Conservation (phyloP, 2,329 filamentous ascomycete species). For the Penicillium psychrosexuale region DNA sequence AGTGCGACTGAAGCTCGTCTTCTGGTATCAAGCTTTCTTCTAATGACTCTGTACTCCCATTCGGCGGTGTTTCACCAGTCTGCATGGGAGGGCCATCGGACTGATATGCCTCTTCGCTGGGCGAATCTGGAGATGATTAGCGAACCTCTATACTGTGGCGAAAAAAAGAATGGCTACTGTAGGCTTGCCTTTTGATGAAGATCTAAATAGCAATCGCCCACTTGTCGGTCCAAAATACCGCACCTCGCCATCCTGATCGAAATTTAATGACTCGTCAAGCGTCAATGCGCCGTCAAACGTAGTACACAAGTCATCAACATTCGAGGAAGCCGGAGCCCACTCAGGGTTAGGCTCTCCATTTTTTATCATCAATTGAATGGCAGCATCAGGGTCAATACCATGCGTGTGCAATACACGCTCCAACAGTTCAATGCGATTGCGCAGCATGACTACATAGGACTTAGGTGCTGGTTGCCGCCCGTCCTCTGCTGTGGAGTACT, state of each 20-base stretch:
- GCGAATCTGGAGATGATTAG: slow-evolving; percentile 10
- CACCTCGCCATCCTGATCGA: slow-evolving; percentile 36
- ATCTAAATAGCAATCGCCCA: slow-evolving; percentile 34
- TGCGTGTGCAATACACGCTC: slow-evolving; percentile 30
- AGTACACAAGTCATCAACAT: slow-evolving; percentile 20
- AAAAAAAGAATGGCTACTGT: background rate
- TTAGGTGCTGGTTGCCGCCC: slow-evolving; percentile 36
- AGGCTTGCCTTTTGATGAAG: slow-evolving; percentile 11
- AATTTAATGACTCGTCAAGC: slow-evolving; percentile 37
- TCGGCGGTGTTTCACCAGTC: background rate
- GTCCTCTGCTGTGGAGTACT: slow-evolving; percentile 33
- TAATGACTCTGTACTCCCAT: background rate
- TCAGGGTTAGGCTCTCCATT: background rate
- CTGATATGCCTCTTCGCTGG: slow-evolving; percentile 2
- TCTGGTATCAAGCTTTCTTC: slow-evolving; percentile 14
- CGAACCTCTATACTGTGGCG: background rate
- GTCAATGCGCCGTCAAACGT: slow-evolving; percentile 34
- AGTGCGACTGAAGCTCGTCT: slow-evolving; percentile 27
- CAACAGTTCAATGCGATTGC: slow-evolving; percentile 32
- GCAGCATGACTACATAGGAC: slow-evolving; percentile 36
- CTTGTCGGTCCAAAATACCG: slow-evolving; percentile 40
- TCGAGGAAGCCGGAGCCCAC: background rate
- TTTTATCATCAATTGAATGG: slow-evolving; percentile 16
- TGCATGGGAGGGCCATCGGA: slow-evolving; percentile 5
- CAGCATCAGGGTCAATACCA: slow-evolving; percentile 31